Base-by-base conservation (phyloP, 2,329 filamentous ascomycete species). In the Sphaerostilbella broomeana region DNA sequence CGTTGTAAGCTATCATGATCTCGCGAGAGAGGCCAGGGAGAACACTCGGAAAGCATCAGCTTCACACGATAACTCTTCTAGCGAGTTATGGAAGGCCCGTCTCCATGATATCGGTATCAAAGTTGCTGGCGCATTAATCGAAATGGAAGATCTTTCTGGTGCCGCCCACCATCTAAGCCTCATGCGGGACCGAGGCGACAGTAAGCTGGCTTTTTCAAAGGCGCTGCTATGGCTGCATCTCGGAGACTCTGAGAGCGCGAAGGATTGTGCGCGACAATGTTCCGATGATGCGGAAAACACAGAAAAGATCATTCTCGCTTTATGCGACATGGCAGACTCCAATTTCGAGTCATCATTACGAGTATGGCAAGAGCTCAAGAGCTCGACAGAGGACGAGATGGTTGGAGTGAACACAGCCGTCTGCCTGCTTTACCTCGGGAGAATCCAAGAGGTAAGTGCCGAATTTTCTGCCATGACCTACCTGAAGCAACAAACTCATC, bases 1-100 rank as follows among this genome's bases (percentile, higher is more conserved):
- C 4, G 81, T 98, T 42, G 90, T 92, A 72, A 85, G 84, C 30
- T 86, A 94, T 57, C 94, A 95, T 57, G 88, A 95, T 47, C 72
- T 97, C 2, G 88, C 82, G 0, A 65, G 84, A 7, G 87, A 94
- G 59, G 86, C 86, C 2, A 72, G 88, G 13, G 65, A 68, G 2
- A 72, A 74, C 41, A 67, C 86, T 5, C 62, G 66, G 13, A 68
- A 64, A 21, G 70, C 76, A 0, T 56, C 52, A 5, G 54, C 50
- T 9, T 53, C 49, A 21, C 66, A 69, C 26, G 70, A 74, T 8
- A 68, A 73, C 35, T 69, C 77, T 1, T 75, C 77, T 16, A 65
- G 70, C 12, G 67, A 72, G 47, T 51, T 83, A 5, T 97, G 90
- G 90, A 79, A 76, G 48, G 63, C 64, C 1, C 67, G 90, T 18